phyloP scores from a whole-genome alignment of 2,329 filamentous ascomycete species.

The Aspergillus brunneoviolaceus region DNA sequence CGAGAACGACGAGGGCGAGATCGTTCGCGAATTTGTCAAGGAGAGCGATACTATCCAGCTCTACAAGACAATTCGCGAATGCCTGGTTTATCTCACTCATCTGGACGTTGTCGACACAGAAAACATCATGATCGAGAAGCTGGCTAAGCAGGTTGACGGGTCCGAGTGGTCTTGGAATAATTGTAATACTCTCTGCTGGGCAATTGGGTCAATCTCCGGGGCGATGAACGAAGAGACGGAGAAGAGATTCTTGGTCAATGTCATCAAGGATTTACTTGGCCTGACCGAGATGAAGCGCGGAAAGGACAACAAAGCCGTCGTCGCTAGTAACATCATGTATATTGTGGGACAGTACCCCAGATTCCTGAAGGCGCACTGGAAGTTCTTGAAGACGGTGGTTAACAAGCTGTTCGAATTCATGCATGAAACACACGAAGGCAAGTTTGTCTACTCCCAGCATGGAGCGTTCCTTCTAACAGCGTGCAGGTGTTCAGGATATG shows the following conservation, averaged over 20 bases:
- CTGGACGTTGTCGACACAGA: conserved; percentile 96
- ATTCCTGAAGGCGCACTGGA: conserved; percentile 99
- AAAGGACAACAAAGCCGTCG: conserved; percentile 99
- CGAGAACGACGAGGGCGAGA: conserved; percentile 99
- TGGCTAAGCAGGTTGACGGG: conserved; percentile 91
- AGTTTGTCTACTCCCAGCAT: conserved; percentile 25
- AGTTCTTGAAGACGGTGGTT: conserved; percentile 98
- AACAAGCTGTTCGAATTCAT: conserved; percentile 99
- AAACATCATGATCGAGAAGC: conserved; percentile 98
- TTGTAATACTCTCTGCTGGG: conserved; percentile 99
- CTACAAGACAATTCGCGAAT: conserved; percentile 98
- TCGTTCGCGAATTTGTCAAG: conserved; percentile 98
- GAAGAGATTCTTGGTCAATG: conserved; percentile 96
- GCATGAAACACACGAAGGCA: conserved; percentile 98
- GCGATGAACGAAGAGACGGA: conserved; percentile 99
- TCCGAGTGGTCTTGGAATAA: conserved; percentile 99
- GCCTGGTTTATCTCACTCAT: conserved; percentile 94
- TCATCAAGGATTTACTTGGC: conserved; percentile 96
- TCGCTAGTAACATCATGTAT: conserved; percentile 99
- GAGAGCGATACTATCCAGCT: conserved; percentile 98
- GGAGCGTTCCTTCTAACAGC: conserved; percentile 29
- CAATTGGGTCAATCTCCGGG: conserved; percentile 95
- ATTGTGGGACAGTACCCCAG: conserved; percentile 98
- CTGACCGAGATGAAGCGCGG: conserved; percentile 99
- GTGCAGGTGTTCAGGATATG: conserved; percentile 91